These are phyloP conservation scores for Xerocomus brunneocitrinus DNA, from an alignment of 768 basidiomycete genomes.

Conservation along the genomic window DNA sequence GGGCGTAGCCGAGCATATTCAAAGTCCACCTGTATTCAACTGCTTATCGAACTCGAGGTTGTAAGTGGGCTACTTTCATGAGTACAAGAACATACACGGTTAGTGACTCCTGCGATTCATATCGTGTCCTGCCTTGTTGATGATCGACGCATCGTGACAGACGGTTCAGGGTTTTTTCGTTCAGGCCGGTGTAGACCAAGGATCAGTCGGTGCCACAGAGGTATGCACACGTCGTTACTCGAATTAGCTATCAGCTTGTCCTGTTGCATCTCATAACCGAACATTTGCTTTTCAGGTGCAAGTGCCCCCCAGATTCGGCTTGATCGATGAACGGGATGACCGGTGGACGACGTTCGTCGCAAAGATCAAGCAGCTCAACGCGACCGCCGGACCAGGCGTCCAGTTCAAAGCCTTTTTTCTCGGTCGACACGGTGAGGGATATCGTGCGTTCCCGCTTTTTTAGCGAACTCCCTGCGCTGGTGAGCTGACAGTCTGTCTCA, in stretches of 20 bases:
- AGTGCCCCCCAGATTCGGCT: slow-evolving; percentile 20
- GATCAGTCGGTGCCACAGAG: neutral
- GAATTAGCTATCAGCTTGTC: neutral
- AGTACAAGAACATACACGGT: slow-evolving; percentile 13
- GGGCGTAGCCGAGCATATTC: too few relatives aligned
- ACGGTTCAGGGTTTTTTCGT: slow-evolving; percentile 19
- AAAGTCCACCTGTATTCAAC: too few relatives aligned
- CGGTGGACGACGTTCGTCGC: slow-evolving; percentile 46
- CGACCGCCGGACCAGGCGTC: slow-evolving; percentile 7
- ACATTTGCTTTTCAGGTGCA: neutral
- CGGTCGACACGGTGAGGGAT: slow-evolving; percentile 67
- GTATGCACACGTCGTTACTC: slow-evolving; percentile 1
- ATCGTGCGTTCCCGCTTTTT: slow-evolving; percentile 13
- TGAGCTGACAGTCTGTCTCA: neutral
- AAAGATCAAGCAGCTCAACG: slow-evolving; percentile 38
- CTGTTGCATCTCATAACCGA: too few relatives aligned
- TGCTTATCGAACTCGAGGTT: too few relatives aligned
- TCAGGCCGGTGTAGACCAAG: slow-evolving; percentile 10
- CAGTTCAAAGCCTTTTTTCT: slow-evolving; percentile 56
- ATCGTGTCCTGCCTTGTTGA: neutral
- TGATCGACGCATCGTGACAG: slow-evolving; percentile 1
- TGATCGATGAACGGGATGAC: slow-evolving; percentile 41
- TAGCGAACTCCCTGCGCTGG: neutral
- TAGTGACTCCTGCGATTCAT: neutral
- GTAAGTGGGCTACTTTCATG: slow-evolving; percentile 1